Evolutionary conservation across 768 basidiomycete species (phyloP).

Genomic region (Chalciporus pseudorubinellus): DNA sequence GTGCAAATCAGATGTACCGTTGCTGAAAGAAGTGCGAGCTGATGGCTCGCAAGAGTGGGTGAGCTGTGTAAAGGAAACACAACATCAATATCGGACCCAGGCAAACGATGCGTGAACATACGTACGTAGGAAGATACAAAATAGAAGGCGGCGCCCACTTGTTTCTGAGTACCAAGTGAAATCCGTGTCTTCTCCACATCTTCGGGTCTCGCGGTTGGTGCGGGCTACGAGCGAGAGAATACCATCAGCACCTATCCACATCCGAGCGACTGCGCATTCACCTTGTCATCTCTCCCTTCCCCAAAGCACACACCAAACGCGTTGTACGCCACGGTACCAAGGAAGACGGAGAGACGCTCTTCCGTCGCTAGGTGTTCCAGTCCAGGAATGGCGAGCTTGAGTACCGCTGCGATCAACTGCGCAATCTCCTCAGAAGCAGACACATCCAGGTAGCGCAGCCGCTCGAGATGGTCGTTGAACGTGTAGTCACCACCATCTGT

Average conservation of each 20-base stretch:
- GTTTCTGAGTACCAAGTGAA: conserved; percentile 69
- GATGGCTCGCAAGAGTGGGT: conserved; percentile 74
- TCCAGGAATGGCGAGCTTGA: conserved; percentile 64
- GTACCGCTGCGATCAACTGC: conserved; percentile 48
- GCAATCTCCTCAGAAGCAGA: conserved; percentile 47
- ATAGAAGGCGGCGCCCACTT: conserved; percentile 76
- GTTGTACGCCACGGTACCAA: conserved; percentile 77
- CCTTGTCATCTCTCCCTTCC: conserved; percentile 70
- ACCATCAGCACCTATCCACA: not conserved
- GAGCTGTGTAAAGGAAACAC: conserved; percentile 43
- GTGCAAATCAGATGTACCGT: conserved; percentile 66
- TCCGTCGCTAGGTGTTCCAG: conserved; percentile 68
- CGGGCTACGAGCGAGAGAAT: conserved; percentile 41
- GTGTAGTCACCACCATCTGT: conserved; percentile 54
- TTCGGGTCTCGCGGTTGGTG: conserved; percentile 55
- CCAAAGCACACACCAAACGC: conserved; percentile 68
- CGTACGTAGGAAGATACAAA: conserved; percentile 70
- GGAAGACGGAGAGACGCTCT: conserved; percentile 56
- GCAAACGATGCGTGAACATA: not conserved
- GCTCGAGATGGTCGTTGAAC: conserved; percentile 74
- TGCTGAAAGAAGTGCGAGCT: conserved; percentile 60
- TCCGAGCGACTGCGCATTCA: conserved; percentile 27
- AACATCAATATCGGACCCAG: not conserved
- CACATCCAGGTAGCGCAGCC: conserved; percentile 66
- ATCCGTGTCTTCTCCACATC: conserved; percentile 74